Conservation (phyloP, 2,329 filamentous ascomycete genomes). For the Fusarium continuum region DNA sequence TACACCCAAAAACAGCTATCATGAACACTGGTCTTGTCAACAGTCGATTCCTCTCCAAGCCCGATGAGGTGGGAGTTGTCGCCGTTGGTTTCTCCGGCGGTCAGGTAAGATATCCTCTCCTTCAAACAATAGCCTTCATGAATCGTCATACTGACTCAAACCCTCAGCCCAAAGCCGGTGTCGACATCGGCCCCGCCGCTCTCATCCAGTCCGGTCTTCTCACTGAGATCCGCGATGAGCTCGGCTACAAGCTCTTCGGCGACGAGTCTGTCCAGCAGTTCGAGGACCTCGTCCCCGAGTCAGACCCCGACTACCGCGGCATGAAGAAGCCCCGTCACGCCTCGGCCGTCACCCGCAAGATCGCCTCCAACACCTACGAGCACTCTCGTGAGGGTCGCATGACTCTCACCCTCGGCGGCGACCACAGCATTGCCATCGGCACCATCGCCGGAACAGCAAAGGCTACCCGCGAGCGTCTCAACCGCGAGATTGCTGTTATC, state of each 20-base stretch:
- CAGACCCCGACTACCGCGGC: conserved; percentile 81
- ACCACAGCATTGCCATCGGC: conserved; percentile 96
- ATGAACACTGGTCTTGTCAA: conserved; percentile 65
- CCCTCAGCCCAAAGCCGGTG: conserved; percentile 79
- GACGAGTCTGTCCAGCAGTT: conserved; percentile 86
- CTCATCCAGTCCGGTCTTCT: conserved; percentile 90
- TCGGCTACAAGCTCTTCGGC: conserved; percentile 88
- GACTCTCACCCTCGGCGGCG: conserved; percentile 91
- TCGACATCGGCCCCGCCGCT: conserved; percentile 88
- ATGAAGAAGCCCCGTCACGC: conserved; percentile 96
- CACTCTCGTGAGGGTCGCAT: conserved; percentile 85
- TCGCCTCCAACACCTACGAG: conserved; percentile 85
- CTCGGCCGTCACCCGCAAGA: conserved; percentile 81
- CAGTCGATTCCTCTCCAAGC: conserved; percentile 81
- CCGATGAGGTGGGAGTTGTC: conserved; percentile 86
- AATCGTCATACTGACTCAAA: conserved; percentile 49
- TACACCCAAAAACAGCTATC: conserved; percentile 33
- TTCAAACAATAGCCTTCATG: neutral
- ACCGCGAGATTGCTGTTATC: conserved; percentile 88
- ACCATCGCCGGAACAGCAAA: conserved; percentile 88
- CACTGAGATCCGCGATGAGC: conserved; percentile 81
- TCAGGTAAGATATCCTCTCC: conserved; percentile 70
- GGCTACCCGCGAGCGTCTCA: conserved; percentile 84
- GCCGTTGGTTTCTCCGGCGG: conserved; percentile 97
- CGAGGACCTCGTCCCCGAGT: conserved; percentile 73